Evolutionary conservation across 306 rosid species (phyloP).

Genomic region (Castanopsis chinensis): DNA sequence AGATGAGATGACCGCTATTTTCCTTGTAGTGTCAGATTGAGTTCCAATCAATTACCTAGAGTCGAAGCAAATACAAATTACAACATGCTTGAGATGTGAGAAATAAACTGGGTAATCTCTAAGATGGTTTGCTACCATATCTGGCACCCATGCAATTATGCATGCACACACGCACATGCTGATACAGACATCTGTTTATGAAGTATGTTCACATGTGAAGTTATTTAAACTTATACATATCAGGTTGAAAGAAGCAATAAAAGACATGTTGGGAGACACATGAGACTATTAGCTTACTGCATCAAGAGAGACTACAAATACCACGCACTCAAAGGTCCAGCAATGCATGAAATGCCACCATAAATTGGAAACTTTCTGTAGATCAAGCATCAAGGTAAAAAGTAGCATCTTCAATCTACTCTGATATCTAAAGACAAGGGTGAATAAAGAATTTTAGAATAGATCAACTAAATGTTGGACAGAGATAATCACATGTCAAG

Average conservation of each 20-base stretch:
- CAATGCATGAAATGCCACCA: conserved; percentile 63
- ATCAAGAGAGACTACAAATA: conserved; percentile 72
- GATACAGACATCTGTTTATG: not conserved
- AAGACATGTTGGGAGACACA: not conserved
- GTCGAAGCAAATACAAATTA: conserved; percentile 15
- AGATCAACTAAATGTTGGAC: no score
- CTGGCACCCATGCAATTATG: not conserved
- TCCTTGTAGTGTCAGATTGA: conserved; percentile 43
- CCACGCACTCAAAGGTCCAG: conserved; percentile 70
- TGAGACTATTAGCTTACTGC: conserved; percentile 35
- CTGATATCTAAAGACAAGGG: no score
- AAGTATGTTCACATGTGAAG: not conserved
- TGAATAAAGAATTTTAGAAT: no score
- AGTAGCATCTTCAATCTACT: conserved; percentile 42
- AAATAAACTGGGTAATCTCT: not conserved
- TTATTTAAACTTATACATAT: not conserved
- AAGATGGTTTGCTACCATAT: not conserved
- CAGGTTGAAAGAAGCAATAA: not conserved
- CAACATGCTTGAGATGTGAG: not conserved
- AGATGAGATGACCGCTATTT: conserved; percentile 67
- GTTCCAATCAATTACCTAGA: conserved; percentile 77
- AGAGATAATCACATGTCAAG: no score
- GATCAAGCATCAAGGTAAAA: conserved; percentile 82
- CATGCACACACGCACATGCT: not conserved
- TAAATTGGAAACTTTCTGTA: conserved; percentile 73